Conservation (phyloP, 352 stramenopile genomes). For the Blastocystis sp. region DNA sequence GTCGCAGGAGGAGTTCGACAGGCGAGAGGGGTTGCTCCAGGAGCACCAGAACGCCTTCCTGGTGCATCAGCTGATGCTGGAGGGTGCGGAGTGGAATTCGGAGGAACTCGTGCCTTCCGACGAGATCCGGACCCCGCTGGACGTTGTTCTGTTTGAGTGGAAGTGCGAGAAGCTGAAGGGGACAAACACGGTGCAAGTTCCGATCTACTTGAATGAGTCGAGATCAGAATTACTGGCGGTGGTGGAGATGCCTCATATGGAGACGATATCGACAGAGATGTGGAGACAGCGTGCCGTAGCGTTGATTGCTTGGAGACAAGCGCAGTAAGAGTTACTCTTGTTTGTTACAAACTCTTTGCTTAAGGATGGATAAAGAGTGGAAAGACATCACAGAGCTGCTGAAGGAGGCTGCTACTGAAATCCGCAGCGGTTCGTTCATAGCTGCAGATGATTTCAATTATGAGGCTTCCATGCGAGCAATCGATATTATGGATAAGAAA, state of each 20-base stretch:
- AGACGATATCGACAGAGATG: conserved; percentile 38
- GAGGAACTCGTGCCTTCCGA: conserved; percentile 7
- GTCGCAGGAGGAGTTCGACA: background rate
- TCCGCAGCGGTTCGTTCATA: background rate
- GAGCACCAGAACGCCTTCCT: background rate
- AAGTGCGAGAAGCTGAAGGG: background rate
- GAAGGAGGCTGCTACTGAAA: background rate
- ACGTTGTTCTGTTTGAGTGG: conserved; percentile 49
- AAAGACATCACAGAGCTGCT: conserved; percentile 16
- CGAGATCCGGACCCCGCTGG: conserved; percentile 16
- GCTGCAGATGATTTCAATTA: background rate
- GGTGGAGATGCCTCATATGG: background rate
- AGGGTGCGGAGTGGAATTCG: conserved; percentile 26
- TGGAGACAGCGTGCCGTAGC: conserved; percentile 38
- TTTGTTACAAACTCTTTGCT: conserved; percentile 31
- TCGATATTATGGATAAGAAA: conserved; percentile 46
- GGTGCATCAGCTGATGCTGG: conserved; percentile 38
- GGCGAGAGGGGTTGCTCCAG: background rate
- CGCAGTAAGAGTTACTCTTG: background rate
- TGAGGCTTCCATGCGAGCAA: conserved; percentile 19
- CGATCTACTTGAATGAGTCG: conserved; percentile 59
- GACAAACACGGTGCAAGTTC: background rate
- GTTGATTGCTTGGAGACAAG: conserved; percentile 51
- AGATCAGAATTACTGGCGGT: conserved; percentile 11
- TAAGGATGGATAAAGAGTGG: background rate